Conservation (phyloP, 2,329 filamentous ascomycete species). For the Fusarium protoensiforme region DNA sequence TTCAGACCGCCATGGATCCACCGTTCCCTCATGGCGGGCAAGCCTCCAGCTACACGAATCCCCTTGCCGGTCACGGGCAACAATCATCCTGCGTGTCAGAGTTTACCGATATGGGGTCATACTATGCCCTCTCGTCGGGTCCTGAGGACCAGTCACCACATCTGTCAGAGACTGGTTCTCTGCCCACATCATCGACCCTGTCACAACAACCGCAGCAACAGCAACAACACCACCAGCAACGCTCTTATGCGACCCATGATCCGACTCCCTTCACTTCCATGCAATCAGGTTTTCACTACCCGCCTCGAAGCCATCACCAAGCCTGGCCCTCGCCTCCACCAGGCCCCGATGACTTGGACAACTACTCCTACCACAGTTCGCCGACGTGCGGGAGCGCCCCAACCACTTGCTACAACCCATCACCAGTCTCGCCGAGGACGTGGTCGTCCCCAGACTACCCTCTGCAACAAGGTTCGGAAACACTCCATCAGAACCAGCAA, state of each 20-base stretch:
- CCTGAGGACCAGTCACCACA: constrained; percentile 34
- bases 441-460: constrained; percentile 47
- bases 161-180: constrained; percentile 37
- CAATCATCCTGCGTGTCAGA: constrained; percentile 44
- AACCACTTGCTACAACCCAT: constrained; percentile 42
- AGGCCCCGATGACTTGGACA: constrained; percentile 51
- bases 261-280: constrained; percentile 36
- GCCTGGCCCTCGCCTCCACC: constrained; percentile 52
- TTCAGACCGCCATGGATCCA: constrained; percentile 42
- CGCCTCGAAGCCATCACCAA: constrained; percentile 35
- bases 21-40: constrained; percentile 43
- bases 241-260: constrained; percentile 27
- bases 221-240: constrained; percentile 24
- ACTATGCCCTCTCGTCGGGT: constrained; percentile 38
- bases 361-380: constrained; percentile 49
- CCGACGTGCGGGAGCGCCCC: constrained; percentile 41
- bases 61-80: constrained; percentile 39
- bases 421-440: constrained; percentile 47
- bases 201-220: constrained; percentile 33
- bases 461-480: constrained; percentile 32
- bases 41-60: constrained; percentile 48
- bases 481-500: constrained; percentile 32
- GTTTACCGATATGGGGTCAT: constrained; percentile 40
- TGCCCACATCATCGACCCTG: constrained; percentile 29
- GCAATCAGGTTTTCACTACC: constrained; percentile 38